A percentile compares a stretch with the other conserved stretches of the same genome.
Evolutionary conservation across 2,329 filamentous ascomycete genomes (phyloP).

Genomic region (Helotiales sp.): DNA sequence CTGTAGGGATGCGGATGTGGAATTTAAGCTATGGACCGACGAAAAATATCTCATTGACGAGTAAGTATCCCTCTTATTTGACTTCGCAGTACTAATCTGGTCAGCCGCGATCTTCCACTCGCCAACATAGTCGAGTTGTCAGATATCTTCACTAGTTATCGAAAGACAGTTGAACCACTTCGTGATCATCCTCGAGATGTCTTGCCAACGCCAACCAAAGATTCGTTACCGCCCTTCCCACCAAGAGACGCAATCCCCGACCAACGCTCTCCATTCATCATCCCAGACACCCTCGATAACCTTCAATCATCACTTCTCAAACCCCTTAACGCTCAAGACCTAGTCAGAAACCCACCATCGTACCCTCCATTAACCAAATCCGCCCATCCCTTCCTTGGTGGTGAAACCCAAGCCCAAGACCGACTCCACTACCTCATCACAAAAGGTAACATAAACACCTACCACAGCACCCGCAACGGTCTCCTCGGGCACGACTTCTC

Average conservation of each 20-base stretch:
- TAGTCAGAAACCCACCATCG: constrained; percentile 56
- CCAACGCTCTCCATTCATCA: constrained; percentile 66
- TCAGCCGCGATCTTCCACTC: constrained; percentile 69
- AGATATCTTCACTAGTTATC: constrained; percentile 76
- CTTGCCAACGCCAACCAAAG: constrained; percentile 57
- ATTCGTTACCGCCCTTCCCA: constrained; percentile 62
- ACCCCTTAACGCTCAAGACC: constrained; percentile 57
- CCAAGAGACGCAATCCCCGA: constrained; percentile 54
- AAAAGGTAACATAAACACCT: constrained; percentile 63
- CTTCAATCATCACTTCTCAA: constrained; percentile 60
- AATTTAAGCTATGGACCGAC: constrained; percentile 71
- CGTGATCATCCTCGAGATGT: constrained; percentile 64
- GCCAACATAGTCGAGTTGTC: constrained; percentile 63
- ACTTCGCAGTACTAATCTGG: background rate
- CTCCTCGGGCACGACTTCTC: constrained; percentile 73
- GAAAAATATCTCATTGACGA: constrained; percentile 83
- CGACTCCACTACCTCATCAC: constrained; percentile 66
- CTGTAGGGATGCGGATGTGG: constrained; percentile 57
- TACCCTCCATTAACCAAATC: constrained; percentile 59
- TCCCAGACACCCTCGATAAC: constrained; percentile 59
- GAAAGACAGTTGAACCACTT: constrained; percentile 74
- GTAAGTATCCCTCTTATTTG: constrained; percentile 54
- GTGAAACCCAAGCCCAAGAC: constrained; percentile 63
- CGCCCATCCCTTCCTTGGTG: constrained; percentile 71
- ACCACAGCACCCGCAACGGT: constrained; percentile 74